Base-by-base conservation (phyloP, 2,329 filamentous ascomycete species). In the Botrytis byssoidea region DNA sequence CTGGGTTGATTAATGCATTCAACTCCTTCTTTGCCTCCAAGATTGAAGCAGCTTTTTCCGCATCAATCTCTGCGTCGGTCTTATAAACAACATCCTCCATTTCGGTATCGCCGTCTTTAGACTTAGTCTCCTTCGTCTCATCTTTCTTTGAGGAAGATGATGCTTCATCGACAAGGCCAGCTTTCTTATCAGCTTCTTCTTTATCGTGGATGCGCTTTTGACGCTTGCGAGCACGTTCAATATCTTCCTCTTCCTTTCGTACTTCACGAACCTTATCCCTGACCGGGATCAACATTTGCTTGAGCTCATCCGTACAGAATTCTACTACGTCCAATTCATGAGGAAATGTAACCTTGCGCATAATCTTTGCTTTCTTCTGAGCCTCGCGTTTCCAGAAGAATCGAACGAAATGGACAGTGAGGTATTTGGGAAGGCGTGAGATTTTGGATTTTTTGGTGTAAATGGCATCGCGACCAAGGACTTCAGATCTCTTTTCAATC, bases 341-440 rank as follows among this genome's bases (percentile, higher is more conserved):
- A 10, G 95, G 95, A 82, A 99, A 99, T 0, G 94, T 95, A 73
- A 99, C 96, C 84, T 98, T 99, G 82, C 95, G 93, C 93, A 99
- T 95, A 79, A 99, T 99, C 88, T 99, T 99, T 77, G 95, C 95
- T 87, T 99, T 99, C 86, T 98, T 98, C 83, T 97, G 92, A 5
- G 93, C 94, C 78, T 97, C 94, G 65, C 92, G 90, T 81, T 97
- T 95, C 96, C 96, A 99, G 85, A 95, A 98, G 85, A 99, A 99
- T 77, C 96, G 93, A 73, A 99, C 93, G 82, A 99, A 97, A 83
- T 99, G 96, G 6, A 99, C 93, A 0, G 96, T 96, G 63, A 99
- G 88, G 82, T 99, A 98, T 83, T 97, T 97, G 29, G 96, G 96
- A 67, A 98, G 86, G 32, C 95, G 91, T 18, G 95, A 90, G 79